These are phyloP conservation scores for Panicum virgatum DNA, from an alignment of 202 grass and related monocot species.

Conservation along the genomic window DNA sequence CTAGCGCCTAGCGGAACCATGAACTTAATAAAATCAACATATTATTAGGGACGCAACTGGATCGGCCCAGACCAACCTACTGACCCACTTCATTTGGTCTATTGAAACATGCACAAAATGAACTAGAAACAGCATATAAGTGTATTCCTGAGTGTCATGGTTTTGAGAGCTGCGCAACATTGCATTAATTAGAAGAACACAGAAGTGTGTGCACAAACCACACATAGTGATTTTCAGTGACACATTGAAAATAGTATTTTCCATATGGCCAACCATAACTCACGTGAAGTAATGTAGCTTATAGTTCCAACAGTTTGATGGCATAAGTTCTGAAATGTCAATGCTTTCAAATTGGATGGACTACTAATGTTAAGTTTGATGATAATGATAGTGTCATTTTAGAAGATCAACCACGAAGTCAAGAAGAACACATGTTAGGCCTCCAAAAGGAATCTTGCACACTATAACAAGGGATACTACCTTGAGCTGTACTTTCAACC, in stretches of 20 bases:
- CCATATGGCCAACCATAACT: neutral
- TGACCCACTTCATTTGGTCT: neutral
- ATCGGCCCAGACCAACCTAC: neutral
- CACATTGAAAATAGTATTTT: neutral
- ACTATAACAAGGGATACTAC: slow-evolving; percentile 29
- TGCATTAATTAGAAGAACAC: too few relatives aligned
- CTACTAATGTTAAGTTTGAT: slow-evolving; percentile 12
- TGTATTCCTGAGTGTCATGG: neutral
- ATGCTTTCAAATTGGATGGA: neutral
- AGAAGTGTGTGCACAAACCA: neutral
- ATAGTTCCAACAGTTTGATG: neutral
- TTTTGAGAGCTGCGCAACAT: neutral
- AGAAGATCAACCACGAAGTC: slow-evolving; percentile 37
- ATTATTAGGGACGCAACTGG: neutral
- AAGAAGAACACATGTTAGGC: slow-evolving; percentile 18
- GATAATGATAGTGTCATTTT: slow-evolving; percentile 1
- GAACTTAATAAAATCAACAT: neutral
- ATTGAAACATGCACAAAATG: neutral
- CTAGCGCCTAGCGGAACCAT: too few relatives aligned
- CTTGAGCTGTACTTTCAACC: slow-evolving; percentile 2
- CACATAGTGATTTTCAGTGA: neutral
- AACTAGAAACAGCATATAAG: neutral
- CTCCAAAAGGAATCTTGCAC: slow-evolving; percentile 10
- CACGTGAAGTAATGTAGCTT: neutral
- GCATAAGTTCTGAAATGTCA: neutral